Base-by-base conservation (phyloP, 2,329 filamentous ascomycete species). In the Colletotrichum zoysiae region DNA sequence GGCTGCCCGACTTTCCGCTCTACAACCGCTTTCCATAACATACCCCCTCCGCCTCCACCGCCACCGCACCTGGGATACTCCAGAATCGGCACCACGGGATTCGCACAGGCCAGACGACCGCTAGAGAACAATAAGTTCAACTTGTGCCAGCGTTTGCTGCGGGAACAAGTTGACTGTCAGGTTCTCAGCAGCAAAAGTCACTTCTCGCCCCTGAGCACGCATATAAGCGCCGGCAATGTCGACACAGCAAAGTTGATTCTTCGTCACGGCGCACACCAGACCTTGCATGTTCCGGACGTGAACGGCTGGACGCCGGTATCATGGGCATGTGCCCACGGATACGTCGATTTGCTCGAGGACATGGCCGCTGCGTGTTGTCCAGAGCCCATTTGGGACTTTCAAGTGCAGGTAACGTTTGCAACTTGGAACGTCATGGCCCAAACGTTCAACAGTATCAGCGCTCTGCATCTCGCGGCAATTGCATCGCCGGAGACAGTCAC, bases 251-350 rank as follows among this genome's bases (percentile, higher is more conserved):
- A 12, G n/a, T 1, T 65, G 8, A 35, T 68, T 3, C 53, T 68
- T 23, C 30, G 42, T 11, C 35, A 44, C 2, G 51, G 66, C 18
- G 60, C 38, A 16, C 2, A 18, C 12, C 2, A 35, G 26, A 61
- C 9, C 3, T 16, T 68, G 7, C 12, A 46, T 20, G n/a, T 12
- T 12, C 6, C 59, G n/a, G 60, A 68, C 23, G 35, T 26, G 5
- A n/a, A 35, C n/a, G 51, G 66, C 11, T 68, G 60, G 66, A 68
- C 66, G 23, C 40, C 66, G 2, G 60, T 51, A 20, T 18, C 59
- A 1, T 64, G 59, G 59, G 66, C 51, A 8, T 68, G 66, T 14
- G 40, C 40, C 16, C 55, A 68, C 26, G 60, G 66, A 3, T 68
- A 59, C 46, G 48, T 16, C 5, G 51, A 35, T 5, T 16, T 58